phyloP scores from a whole-genome alignment of 805 yeast genomes.

The Candida nemodendra region DNA sequence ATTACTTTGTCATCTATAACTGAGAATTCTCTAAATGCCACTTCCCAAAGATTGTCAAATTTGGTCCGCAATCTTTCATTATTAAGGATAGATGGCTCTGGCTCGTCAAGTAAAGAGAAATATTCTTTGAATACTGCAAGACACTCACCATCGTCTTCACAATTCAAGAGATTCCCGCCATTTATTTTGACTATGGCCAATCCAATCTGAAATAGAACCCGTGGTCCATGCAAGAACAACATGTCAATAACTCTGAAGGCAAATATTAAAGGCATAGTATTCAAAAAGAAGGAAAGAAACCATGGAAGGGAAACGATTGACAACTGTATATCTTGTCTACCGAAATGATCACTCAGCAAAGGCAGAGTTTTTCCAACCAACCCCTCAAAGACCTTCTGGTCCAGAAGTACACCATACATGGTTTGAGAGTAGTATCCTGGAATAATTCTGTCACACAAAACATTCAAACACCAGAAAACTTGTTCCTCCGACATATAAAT shows the following conservation, averaged over 20 bases:
- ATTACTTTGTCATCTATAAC: slow-evolving; percentile 75
- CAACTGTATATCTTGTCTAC: slow-evolving; percentile 78
- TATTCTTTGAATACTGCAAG: slow-evolving; percentile 81
- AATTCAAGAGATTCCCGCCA: slow-evolving; percentile 75
- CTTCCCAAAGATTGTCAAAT: slow-evolving; percentile 86
- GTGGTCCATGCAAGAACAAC: slow-evolving; percentile 85
- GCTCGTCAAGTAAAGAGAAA: slow-evolving; percentile 71
- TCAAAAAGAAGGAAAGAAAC: slow-evolving; percentile 87
- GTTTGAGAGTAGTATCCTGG: slow-evolving; percentile 97
- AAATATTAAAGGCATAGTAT: slow-evolving; percentile 90
- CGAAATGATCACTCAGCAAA: slow-evolving; percentile 77
- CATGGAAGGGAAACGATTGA: slow-evolving; percentile 94
- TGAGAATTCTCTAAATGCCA: slow-evolving; percentile 88
- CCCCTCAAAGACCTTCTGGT: slow-evolving; percentile 90
- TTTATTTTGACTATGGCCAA: slow-evolving; percentile 85
- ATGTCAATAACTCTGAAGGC: slow-evolving; percentile 92
- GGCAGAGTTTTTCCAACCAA: slow-evolving; percentile 91
- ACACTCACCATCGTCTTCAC: slow-evolving; percentile 91
- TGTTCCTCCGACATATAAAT: slow-evolving; percentile 94
- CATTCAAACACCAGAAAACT: slow-evolving; percentile 89
- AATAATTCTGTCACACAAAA: slow-evolving; percentile 76
- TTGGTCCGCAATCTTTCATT: slow-evolving; percentile 68
- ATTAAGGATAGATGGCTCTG: slow-evolving; percentile 68
- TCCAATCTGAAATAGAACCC: slow-evolving; percentile 87
- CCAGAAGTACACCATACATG: slow-evolving; percentile 95